These are phyloP conservation scores for Hevea brasiliensis DNA, from an alignment of 345 rosid genomes.

Conservation along the genomic window DNA sequence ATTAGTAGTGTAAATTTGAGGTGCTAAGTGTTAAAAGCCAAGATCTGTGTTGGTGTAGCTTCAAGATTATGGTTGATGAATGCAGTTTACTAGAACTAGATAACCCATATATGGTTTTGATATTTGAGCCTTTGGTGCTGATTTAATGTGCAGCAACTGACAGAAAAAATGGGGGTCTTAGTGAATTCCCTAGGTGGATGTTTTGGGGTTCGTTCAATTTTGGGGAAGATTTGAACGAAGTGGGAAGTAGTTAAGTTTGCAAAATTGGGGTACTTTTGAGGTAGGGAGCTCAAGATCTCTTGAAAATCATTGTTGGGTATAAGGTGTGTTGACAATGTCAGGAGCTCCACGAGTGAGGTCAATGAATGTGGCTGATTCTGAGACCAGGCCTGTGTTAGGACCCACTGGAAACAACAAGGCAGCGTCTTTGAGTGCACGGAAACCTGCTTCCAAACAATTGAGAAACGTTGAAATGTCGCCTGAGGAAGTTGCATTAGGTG, in stretches of 20 bases:
- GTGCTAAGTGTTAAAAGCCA: conserved; percentile 15
- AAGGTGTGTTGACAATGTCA: conserved; percentile 47
- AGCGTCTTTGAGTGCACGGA: conserved; percentile 45
- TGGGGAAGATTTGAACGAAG: conserved; percentile 22
- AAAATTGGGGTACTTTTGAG: conserved; percentile 11
- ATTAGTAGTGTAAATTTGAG: conserved; percentile 19
- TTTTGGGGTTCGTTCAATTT: conserved; percentile 10
- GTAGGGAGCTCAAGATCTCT: conserved; percentile 28
- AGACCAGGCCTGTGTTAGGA: conserved; percentile 70
- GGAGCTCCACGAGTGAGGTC: conserved; percentile 67
- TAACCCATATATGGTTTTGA: conserved; percentile 3
- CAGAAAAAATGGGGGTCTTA: conserved; percentile 26
- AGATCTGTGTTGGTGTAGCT: conserved; percentile 34
- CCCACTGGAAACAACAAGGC: conserved; percentile 65
- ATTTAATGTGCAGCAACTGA: conserved; percentile 18
- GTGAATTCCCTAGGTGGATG: conserved; percentile 26
- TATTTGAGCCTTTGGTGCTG: conserved; percentile 17
- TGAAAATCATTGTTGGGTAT: conserved; percentile 14
- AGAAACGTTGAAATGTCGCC: conserved; percentile 55
- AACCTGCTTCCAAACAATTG: conserved; percentile 58
- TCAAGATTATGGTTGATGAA: conserved; percentile 17
- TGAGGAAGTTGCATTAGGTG: conserved; percentile 25
- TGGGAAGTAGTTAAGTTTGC: conserved; percentile 9
- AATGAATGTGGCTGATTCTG: conserved; percentile 75
- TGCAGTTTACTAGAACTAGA: conserved; percentile 22